A percentile compares a stretch with the other conserved stretches of the same genome.
Evolutionary conservation across 257 asterid genomes (phyloP).

Genomic region (Osmanthus fragrans): DNA sequence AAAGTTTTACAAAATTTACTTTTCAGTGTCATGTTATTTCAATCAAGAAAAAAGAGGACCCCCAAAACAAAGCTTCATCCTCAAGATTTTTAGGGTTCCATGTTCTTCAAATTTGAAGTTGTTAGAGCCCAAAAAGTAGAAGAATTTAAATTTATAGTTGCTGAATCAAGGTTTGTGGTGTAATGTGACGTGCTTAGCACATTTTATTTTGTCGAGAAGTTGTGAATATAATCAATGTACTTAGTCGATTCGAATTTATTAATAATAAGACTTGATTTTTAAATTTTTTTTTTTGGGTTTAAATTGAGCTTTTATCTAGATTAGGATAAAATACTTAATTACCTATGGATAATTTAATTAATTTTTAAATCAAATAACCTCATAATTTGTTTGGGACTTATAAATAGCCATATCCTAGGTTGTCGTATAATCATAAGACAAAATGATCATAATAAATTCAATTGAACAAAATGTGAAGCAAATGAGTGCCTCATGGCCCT

Average conservation of each 20-base stretch:
- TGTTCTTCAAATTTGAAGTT: constrained; percentile 32
- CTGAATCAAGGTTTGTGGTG: neutral
- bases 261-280: too few species aligned
- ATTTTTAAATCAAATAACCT: neutral
- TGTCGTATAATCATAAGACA: neutral
- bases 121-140: neutral
- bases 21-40: constrained; percentile 33
- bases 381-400: neutral
- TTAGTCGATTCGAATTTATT: neutral
- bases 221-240: too few species aligned
- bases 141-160: neutral
- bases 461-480: neutral
- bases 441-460: neutral
- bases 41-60: constrained; percentile 28
- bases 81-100: constrained; percentile 33
- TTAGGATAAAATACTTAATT: neutral
- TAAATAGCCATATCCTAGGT: neutral
- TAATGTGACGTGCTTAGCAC: too few species aligned
- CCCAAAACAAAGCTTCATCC: constrained; percentile 41
- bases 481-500: neutral
- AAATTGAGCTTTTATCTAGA: neutral
- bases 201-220: neutral
- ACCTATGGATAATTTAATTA: neutral
- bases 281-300: too few species aligned
- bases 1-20: constrained; percentile 23